Conservation (phyloP, 352 stramenopile genomes). For the Peronospora farinosa region DNA sequence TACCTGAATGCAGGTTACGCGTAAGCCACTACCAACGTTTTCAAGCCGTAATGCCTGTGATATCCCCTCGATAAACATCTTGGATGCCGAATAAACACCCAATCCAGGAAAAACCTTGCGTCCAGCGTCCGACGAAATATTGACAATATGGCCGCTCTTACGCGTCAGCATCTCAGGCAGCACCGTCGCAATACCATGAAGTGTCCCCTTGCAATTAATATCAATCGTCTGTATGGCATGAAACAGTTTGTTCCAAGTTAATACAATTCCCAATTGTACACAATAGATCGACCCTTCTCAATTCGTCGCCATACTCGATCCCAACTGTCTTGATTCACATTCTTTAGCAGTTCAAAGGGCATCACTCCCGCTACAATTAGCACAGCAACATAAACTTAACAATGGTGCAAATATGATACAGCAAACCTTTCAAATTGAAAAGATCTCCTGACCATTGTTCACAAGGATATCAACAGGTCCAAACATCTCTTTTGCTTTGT, state of each 20-base stretch:
- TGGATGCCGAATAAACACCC: slow-evolving; percentile 86
- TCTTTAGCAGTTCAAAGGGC: slow-evolving; percentile 89
- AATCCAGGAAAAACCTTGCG: slow-evolving; percentile 79
- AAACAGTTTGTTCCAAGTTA: slow-evolving; percentile 1
- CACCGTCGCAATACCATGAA: slow-evolving; percentile 81
- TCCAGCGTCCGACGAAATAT: slow-evolving; percentile 83
- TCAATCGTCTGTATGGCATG: slow-evolving; percentile 64
- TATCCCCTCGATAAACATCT: slow-evolving; percentile 90
- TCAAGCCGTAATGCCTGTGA: slow-evolving; percentile 81
- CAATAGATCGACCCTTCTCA: not conserved
- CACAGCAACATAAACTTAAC: not conserved
- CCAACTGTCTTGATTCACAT: slow-evolving; percentile 89
- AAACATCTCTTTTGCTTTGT: slow-evolving; percentile 50
- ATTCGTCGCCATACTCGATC: slow-evolving; percentile 32
- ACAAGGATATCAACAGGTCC: slow-evolving; percentile 84
- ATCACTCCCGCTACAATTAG: slow-evolving; percentile 76
- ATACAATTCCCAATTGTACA: not conserved
- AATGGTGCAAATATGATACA: not conserved
- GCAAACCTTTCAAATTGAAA: not conserved
- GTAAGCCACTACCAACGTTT: slow-evolving; percentile 78
- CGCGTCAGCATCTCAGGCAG: slow-evolving; percentile 68
- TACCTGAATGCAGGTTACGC: slow-evolving; percentile 82
- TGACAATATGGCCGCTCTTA: slow-evolving; percentile 78
- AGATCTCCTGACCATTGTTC: slow-evolving; percentile 57
- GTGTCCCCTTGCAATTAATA: slow-evolving; percentile 90